phyloP scores from a whole-genome alignment of 768 basidiomycete genomes.

The Cystobasidium ongulense region DNA sequence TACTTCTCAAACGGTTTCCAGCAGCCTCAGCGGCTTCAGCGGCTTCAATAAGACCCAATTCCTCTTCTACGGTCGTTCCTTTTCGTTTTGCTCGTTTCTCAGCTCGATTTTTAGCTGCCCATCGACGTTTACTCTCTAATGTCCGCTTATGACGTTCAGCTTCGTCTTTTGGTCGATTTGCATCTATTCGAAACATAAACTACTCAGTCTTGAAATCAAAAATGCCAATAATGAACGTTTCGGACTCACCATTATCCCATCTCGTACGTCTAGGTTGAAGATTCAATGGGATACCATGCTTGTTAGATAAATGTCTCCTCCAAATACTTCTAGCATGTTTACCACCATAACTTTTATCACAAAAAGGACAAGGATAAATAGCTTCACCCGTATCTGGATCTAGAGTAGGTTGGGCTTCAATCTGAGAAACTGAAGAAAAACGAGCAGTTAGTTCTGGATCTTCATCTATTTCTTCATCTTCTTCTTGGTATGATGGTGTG shows the following conservation, averaged over 20 bases:
- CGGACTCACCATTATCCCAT: slow-evolving; percentile 47
- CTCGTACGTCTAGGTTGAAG: slow-evolving; percentile 47
- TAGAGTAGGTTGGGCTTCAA: slow-evolving; percentile 13
- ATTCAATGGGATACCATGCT: slow-evolving; percentile 47
- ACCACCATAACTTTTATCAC: slow-evolving; percentile 48
- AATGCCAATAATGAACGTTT: not conserved
- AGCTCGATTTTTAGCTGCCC: slow-evolving; percentile 46
- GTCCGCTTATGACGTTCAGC: slow-evolving; percentile 45
- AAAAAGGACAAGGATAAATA: slow-evolving; percentile 42
- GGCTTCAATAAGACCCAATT: not conserved
- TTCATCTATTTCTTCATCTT: not conserved
- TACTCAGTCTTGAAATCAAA: slow-evolving; percentile 1
- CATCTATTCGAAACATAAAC: slow-evolving; percentile 38
- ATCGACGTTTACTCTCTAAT: slow-evolving; percentile 45
- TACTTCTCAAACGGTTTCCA: not conserved
- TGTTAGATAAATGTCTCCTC: slow-evolving; percentile 48
- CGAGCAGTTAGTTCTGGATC: not conserved
- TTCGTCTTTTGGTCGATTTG: slow-evolving; percentile 45
- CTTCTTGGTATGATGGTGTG: not conserved
- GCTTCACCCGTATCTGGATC: slow-evolving; percentile 26
- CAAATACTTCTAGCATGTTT: slow-evolving; percentile 48
- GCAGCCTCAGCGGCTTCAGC: not conserved
- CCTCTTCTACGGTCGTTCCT: slow-evolving; percentile 8
- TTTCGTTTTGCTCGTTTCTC: slow-evolving; percentile 31
- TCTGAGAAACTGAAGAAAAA: slow-evolving; percentile 17